Conservation (phyloP, 78 protist genomes). For the Pigoraptor vietnamica region DNA sequence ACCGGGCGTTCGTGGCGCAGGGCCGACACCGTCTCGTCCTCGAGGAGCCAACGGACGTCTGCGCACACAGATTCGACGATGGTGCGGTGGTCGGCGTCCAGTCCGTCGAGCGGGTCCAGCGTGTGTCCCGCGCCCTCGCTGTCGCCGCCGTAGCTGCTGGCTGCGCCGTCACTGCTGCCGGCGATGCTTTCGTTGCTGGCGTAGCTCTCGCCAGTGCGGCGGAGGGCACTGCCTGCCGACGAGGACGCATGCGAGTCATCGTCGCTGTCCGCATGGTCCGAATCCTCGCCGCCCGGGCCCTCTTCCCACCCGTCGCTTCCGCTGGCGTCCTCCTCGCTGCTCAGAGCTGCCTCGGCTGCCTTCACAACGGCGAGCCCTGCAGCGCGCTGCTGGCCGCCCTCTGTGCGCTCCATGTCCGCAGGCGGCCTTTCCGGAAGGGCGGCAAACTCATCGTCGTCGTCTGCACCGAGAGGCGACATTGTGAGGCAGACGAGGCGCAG, state of each 20-base stretch:
- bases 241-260: too few species aligned
- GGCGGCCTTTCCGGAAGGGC: not conserved
- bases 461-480: not conserved
- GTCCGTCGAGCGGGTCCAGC: not conserved
- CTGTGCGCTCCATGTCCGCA: not conserved
- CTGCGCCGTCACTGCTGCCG: not conserved
- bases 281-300: too few species aligned
- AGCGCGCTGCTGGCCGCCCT: too few species aligned
- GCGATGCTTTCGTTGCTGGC: not conserved
- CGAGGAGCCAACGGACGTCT: not conserved
- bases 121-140: not conserved
- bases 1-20: not conserved
- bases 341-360: too few species aligned
- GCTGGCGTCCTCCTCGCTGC: too few species aligned
- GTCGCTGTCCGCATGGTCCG: too few species aligned
- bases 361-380: too few species aligned
- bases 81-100: not conserved
- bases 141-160: not conserved
- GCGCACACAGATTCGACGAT: not conserved
- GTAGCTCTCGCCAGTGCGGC: not conserved
- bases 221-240: not conserved
- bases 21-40: not conserved
- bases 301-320: too few species aligned
- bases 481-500: not conserved
- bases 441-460: not conserved